Base-by-base conservation (phyloP, 2,329 filamentous ascomycete species). In the Botrytis cinerea region DNA sequence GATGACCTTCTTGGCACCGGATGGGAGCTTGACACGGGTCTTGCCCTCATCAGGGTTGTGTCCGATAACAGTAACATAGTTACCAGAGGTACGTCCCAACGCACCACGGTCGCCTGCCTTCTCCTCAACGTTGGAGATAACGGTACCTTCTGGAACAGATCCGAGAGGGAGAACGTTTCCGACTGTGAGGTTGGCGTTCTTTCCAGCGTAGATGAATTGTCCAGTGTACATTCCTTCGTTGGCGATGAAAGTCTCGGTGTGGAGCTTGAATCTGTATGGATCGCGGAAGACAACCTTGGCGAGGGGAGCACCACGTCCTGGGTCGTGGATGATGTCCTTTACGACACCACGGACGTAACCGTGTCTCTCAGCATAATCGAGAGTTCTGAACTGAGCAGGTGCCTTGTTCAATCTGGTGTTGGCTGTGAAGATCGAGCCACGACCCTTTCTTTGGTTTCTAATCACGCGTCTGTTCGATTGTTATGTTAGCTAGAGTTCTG, bases 181-280 rank as follows among this genome's bases (percentile, higher is more conserved):
- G 86, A 99, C 92, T 83, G 93, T 98, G 83, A 99, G 91, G 80
- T 92, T 89, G 82, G 96, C 96, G 88, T 97, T 96, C 94, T 99
- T 99, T 85, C 96, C 96, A 84, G 95, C 96, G 88, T 99, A 99
- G 92, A 99, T 94, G 91, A 99, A 99, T 87, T 99, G 96, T 85
- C 96, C 96, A 80, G 96, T 98, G 93, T 98, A 99, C 95, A 98
- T 98, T 89, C 96, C 96, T 90, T 98, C 96, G 88, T 98, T 99
- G 87, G 96, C 96, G 84, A 99, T 99, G 92, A 99, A 98, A 81
- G 96, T 99, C 92, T 99, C 95, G 86, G 92, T 95, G 85, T 94
- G 88, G 85, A 95, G 92, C 92, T 97, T 97, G 93, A 93, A 98
- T 86, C 91, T 91, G 92, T 99, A 99, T 82, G 96, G 94, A 87